Percentiles rank a stretch among this genome's conserved stretches.
Conservation (phyloP, 164 flowering plant species). For the Nelumbo lutea region DNA sequence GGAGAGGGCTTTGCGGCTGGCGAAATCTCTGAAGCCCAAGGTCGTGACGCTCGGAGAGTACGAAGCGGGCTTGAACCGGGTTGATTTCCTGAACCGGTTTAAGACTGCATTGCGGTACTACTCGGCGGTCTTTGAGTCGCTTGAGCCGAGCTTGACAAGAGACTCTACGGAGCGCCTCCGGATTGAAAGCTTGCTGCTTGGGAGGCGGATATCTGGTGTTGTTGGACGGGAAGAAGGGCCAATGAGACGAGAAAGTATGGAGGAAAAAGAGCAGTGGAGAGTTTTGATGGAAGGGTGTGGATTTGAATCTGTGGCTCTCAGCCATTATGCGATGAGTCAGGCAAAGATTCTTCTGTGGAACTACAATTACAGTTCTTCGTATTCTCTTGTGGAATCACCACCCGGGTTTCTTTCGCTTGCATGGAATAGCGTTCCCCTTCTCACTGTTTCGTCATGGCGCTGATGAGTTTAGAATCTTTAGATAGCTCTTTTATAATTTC, state of each 20-base stretch:
- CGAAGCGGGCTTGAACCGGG: constrained; percentile 61
- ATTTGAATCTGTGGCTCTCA: constrained; percentile 46
- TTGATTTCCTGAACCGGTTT: constrained; percentile 49
- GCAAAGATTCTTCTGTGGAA: constrained; percentile 79
- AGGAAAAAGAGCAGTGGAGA: constrained; percentile 63
- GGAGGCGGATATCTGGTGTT: constrained; percentile 47
- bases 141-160: constrained; percentile 62
- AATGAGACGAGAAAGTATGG: constrained; percentile 51
- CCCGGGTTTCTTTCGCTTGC: constrained; percentile 82
- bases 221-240: constrained; percentile 47
- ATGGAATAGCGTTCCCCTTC: constrained; percentile 72
- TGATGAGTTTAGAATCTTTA: constrained; percentile 15
- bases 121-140: constrained; percentile 75
- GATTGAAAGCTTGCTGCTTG: constrained; percentile 58
- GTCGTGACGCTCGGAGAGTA: constrained; percentile 85
- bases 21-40: constrained; percentile 60
- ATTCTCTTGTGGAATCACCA: constrained; percentile 48
- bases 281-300: constrained; percentile 63
- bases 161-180: constrained; percentile 57
- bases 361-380: constrained; percentile 63
- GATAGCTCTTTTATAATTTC: background rate
- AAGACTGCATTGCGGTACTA: constrained; percentile 62
- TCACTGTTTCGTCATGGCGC: constrained; percentile 92
- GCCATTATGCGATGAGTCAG: constrained; percentile 87
- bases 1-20: constrained; percentile 45